Evolutionary conservation across 2,329 filamentous ascomycete genomes (phyloP).

Genomic region (Ceratocystis papillata): DNA sequence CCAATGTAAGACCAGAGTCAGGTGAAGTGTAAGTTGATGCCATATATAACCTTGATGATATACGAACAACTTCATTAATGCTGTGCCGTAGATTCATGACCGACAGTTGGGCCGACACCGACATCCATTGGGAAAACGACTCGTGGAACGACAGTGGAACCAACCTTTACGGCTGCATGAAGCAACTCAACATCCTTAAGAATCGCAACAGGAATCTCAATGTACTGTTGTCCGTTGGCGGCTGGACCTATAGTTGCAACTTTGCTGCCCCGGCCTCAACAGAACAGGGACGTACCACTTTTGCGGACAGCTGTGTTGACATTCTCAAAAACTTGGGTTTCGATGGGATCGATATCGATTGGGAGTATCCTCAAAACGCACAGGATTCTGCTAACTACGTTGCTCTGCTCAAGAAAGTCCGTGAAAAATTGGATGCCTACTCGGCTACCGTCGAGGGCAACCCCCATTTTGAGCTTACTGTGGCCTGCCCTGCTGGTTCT

Average conservation of each 20-base stretch:
- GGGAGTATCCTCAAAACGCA: slow-evolving; percentile 52
- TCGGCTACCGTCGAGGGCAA: slow-evolving; percentile 34
- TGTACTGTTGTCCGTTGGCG: slow-evolving; percentile 74
- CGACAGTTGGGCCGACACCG: slow-evolving; percentile 54
- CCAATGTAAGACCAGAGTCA: slow-evolving; percentile 65
- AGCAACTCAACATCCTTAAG: slow-evolving; percentile 80
- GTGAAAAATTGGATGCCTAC: slow-evolving; percentile 49
- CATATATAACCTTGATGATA: neutral
- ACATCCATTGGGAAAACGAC: slow-evolving; percentile 63
- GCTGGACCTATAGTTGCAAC: slow-evolving; percentile 84
- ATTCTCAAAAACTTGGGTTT: slow-evolving; percentile 74
- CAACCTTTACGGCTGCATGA: slow-evolving; percentile 80
- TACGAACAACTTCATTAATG: slow-evolving; percentile 12
- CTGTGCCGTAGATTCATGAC: slow-evolving; percentile 38
- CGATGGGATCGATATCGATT: slow-evolving; percentile 58
- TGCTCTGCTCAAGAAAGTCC: slow-evolving; percentile 46
- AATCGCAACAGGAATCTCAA: slow-evolving; percentile 72
- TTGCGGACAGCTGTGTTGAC: slow-evolving; percentile 62
- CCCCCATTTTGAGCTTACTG: slow-evolving; percentile 52
- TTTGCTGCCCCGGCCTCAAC: slow-evolving; percentile 68
- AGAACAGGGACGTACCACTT: slow-evolving; percentile 53
- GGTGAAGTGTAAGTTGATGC: slow-evolving; percentile 60
- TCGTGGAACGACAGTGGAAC: slow-evolving; percentile 60
- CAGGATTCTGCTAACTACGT: slow-evolving; percentile 49
- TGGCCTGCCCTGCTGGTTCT: slow-evolving; percentile 52